These are phyloP conservation scores for Mesembryanthemum crystallinum DNA, from an alignment of 148 eudicot species.

Conservation along the genomic window DNA sequence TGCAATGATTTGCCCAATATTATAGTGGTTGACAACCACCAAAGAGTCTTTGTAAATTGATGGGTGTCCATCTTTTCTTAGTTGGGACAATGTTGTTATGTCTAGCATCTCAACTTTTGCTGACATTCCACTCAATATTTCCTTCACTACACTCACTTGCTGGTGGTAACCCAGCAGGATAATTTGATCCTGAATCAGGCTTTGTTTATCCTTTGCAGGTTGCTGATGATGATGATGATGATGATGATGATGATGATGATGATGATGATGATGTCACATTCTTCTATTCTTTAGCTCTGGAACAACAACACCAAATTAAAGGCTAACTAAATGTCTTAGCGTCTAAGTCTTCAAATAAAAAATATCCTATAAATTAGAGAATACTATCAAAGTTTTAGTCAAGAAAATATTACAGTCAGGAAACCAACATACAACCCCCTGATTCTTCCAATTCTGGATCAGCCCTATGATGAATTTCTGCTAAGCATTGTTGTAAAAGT, in stretches of 20 bases:
- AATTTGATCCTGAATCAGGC: constrained; percentile 30
- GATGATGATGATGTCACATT: constrained; percentile 21
- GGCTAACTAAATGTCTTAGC: background rate
- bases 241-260: too few species aligned
- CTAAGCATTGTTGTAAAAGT: too few species aligned
- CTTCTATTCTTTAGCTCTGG: constrained; percentile 45
- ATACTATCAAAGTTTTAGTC: too few species aligned
- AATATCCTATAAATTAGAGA: background rate
- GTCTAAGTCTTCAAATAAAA: background rate
- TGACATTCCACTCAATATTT: constrained; percentile 31
- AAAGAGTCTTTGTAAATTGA: too few species aligned
- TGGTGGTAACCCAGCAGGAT: constrained; percentile 29
- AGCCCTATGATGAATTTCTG: too few species aligned
- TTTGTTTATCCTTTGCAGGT: constrained; percentile 36
- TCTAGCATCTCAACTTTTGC: constrained; percentile 37
- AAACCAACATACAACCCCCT: too few species aligned
- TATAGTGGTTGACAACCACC: too few species aligned
- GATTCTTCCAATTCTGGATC: too few species aligned
- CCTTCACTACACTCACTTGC: constrained; percentile 30
- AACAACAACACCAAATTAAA: background rate
- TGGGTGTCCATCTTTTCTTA: constrained; percentile 61
- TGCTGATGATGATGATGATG: constrained; percentile 11
- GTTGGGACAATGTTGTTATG: constrained; percentile 43
- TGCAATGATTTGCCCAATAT: too few species aligned
- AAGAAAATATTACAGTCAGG: too few species aligned